These are phyloP conservation scores for Phytopythium montanum DNA, from an alignment of 352 stramenopile species.

Conservation along the genomic window DNA sequence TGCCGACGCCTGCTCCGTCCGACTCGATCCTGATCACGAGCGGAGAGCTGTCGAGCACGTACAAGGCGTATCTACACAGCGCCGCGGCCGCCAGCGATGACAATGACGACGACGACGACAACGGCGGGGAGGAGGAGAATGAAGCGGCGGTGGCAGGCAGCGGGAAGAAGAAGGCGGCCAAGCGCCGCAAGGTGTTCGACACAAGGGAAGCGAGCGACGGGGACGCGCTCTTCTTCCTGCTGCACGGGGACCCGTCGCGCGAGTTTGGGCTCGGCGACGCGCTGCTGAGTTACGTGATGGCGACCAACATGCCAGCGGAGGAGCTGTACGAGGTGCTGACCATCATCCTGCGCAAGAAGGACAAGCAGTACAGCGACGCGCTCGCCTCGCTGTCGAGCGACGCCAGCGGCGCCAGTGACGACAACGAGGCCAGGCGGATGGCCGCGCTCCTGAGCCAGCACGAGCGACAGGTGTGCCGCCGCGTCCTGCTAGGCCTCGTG, in stretches of 20 bases:
- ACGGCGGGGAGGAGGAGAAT: constrained; percentile 17
- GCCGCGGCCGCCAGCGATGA: constrained; percentile 24
- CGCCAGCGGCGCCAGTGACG: not conserved
- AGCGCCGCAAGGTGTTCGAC: constrained; percentile 44
- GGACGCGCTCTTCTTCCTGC: constrained; percentile 41
- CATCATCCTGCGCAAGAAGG: constrained; percentile 53
- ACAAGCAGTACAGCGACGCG: constrained; percentile 57
- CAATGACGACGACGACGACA: constrained; percentile 19
- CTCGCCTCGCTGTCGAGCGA: constrained; percentile 13
- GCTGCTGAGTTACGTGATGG: constrained; percentile 62
- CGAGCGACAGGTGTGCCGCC: constrained; percentile 56
- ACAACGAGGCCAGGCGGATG: not conserved
- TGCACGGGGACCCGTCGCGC: constrained; percentile 39
- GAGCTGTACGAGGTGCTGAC: constrained; percentile 62
- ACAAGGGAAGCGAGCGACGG: constrained; percentile 12
- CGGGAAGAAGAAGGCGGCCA: constrained; percentile 25
- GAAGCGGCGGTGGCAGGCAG: constrained; percentile 12
- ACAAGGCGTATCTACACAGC: constrained; percentile 27
- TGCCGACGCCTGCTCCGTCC: constrained; percentile 26
- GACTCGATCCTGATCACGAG: constrained; percentile 59
- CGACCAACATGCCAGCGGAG: constrained; percentile 43
- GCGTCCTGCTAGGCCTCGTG: constrained; percentile 58
- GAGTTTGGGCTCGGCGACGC: constrained; percentile 67
- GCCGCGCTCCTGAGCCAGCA: constrained; percentile 29
- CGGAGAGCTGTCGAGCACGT: constrained; percentile 34